phyloP scores from a whole-genome alignment of 2,329 filamentous ascomycete species.

The Dissoconium aciculare region DNA sequence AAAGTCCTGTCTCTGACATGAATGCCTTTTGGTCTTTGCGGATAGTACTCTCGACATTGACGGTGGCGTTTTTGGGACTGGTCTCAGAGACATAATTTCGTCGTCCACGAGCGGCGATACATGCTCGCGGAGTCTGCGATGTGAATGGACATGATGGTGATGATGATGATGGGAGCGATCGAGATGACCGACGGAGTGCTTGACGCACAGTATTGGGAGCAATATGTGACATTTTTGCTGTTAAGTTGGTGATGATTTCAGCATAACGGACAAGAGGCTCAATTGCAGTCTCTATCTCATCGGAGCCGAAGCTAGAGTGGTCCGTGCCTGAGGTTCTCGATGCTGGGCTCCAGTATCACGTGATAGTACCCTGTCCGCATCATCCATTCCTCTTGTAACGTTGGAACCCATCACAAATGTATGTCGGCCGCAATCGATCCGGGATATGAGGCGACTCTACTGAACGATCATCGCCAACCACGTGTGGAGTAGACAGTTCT shows the following conservation, averaged over 20 bases:
- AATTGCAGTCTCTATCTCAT: not conserved
- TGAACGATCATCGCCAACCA: too few species aligned
- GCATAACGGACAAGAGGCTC: conserved; percentile 2
- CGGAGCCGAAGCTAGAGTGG: too few species aligned
- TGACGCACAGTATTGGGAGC: conserved; percentile 59
- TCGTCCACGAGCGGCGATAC: conserved; percentile 23
- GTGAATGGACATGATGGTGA: conserved; percentile 27
- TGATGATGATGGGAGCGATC: conserved; percentile 31
- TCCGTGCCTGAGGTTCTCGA: too few species aligned
- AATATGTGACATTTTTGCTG: conserved; percentile 30
- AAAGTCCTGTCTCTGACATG: conserved; percentile 40
- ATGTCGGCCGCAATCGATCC: too few species aligned
- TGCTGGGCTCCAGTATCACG: too few species aligned
- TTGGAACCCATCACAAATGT: too few species aligned
- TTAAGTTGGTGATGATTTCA: conserved; percentile 5
- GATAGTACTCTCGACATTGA: conserved; percentile 69
- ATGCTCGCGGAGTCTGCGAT: conserved; percentile 27
- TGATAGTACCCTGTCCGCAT: too few species aligned
- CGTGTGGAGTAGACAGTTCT: too few species aligned
- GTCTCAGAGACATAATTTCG: conserved; percentile 70
- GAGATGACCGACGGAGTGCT: conserved; percentile 46
- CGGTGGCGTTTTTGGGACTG: conserved; percentile 63
- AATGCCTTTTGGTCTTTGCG: conserved; percentile 77
- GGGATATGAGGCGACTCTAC: too few species aligned
- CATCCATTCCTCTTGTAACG: too few species aligned